Evolutionary conservation across 495 filamentous ascomycete species (phyloP).

Genomic region (Penicillium odoratum): DNA sequence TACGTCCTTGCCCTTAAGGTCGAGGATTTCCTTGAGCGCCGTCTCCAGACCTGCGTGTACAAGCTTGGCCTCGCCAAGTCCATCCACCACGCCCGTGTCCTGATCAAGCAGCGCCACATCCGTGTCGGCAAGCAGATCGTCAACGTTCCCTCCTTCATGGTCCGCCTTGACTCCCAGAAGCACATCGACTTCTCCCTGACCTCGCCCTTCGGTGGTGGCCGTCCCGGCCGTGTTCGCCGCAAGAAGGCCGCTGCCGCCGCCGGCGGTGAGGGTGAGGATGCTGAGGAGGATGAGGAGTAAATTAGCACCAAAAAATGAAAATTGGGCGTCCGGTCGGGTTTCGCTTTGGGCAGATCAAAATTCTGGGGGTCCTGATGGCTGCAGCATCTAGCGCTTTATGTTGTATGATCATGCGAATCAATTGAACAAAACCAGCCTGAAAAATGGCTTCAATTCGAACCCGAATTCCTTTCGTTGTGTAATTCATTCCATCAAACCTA

Average conservation of each 20-base stretch:
- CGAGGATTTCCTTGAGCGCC: conserved; percentile 99
- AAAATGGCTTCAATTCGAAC: conserved; percentile 37
- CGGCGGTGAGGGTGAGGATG: conserved; percentile 82
- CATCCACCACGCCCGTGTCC: conserved; percentile 98
- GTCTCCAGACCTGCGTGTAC: conserved; percentile 99
- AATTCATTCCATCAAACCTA: not conserved
- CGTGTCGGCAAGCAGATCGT: conserved; percentile 99
- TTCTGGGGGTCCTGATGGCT: conserved; percentile 42
- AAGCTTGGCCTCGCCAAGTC: conserved; percentile 99
- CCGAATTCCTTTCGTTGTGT: conserved; percentile 18
- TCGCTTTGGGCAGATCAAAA: conserved; percentile 41
- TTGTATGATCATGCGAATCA: conserved; percentile 48
- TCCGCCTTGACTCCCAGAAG: conserved; percentile 99
- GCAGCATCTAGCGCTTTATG: conserved; percentile 44
- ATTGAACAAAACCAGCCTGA: conserved; percentile 42
- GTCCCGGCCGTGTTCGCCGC: conserved; percentile 92
- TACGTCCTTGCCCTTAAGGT: conserved; percentile 98
- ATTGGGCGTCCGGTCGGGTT: conserved; percentile 44
- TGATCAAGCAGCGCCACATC: conserved; percentile 99
- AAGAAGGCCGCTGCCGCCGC: conserved; percentile 98
- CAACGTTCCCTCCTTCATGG: conserved; percentile 98
- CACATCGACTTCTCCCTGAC: conserved; percentile 99
- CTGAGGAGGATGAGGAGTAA: conserved; percentile 88
- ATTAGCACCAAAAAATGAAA: conserved; percentile 32
- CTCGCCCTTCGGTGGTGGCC: conserved; percentile 96